A percentile compares a stretch with the other conserved stretches of the same genome.
Conservation (phyloP, 2,329 filamentous ascomycete species). For the Penicillium capsulatum region DNA sequence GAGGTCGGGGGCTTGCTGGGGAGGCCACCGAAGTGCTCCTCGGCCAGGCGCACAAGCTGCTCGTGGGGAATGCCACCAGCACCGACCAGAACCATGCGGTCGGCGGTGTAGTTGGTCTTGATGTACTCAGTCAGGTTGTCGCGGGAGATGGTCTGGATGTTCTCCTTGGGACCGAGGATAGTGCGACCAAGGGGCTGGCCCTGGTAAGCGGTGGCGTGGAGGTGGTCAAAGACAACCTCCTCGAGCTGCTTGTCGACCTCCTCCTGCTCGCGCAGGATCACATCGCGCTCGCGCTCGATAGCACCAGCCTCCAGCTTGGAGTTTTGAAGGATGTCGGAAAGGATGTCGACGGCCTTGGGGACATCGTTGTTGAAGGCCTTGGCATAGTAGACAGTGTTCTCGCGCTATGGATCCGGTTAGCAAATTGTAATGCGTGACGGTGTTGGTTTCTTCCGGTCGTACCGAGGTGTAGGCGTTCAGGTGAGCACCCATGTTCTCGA, state of each 20-base stretch:
- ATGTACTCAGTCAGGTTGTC: constrained; percentile 93
- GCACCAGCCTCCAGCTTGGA: constrained; percentile 91
- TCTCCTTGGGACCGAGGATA: constrained; percentile 95
- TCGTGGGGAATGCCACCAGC: constrained; percentile 91
- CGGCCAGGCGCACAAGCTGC: constrained; percentile 89
- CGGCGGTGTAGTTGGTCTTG: constrained; percentile 98
- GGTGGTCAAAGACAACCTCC: constrained; percentile 98
- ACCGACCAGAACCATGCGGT: constrained; percentile 98
- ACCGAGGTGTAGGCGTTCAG: constrained; percentile 99
- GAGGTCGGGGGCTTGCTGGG: constrained; percentile 71
- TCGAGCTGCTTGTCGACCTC: constrained; percentile 99
- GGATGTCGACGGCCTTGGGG: constrained; percentile 92
- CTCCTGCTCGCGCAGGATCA: constrained; percentile 97
- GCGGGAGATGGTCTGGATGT: constrained; percentile 93
- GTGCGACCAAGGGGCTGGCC: constrained; percentile 93
- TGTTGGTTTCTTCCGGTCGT: constrained; percentile 41
- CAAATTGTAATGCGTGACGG: constrained; percentile 12
- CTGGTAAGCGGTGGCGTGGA: constrained; percentile 97
- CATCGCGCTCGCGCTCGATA: constrained; percentile 96
- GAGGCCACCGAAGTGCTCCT: constrained; percentile 86
- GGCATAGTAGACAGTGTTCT: constrained; percentile 99
- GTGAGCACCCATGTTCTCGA: constrained; percentile 99
- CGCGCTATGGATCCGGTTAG: constrained; percentile 60
- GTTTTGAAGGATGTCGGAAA: constrained; percentile 98
- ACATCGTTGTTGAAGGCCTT: constrained; percentile 99